These are phyloP conservation scores for Entomophthora muscae DNA, from an alignment of 371 early-diverging fungal genomes.

Conservation along the genomic window DNA sequence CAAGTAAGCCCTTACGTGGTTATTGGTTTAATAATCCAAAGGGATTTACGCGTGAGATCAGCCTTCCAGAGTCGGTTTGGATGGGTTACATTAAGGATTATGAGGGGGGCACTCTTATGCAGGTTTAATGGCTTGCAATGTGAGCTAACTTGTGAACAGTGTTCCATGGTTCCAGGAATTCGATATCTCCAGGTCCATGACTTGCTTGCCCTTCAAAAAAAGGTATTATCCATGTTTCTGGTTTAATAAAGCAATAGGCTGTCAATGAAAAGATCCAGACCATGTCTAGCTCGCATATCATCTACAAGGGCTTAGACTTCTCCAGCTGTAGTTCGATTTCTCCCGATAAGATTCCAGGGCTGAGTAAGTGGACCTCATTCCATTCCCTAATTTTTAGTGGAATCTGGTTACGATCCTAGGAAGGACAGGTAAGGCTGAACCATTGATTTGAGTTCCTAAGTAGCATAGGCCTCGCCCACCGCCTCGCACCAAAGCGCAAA, in stretches of 20 bases:
- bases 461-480: not conserved
- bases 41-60: constrained; percentile 94
- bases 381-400: not conserved
- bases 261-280: constrained; percentile 65
- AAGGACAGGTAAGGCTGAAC: not conserved
- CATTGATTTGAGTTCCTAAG: not conserved
- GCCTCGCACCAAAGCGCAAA: constrained; percentile 1
- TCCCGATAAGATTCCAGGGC: not conserved
- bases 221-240: constrained; percentile 15
- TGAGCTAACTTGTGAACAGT: constrained; percentile 14
- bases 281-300: constrained; percentile 47
- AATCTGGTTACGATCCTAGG: constrained; percentile 5
- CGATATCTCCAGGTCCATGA: constrained; percentile 30
- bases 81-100: constrained; percentile 99
- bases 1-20: constrained; percentile 34
- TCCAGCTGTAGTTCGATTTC: constrained; percentile 27
- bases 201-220: constrained; percentile 42
- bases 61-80: constrained; percentile 85
- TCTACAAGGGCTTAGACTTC: constrained; percentile 55
- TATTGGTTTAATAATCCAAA: constrained; percentile 13
- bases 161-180: constrained; percentile 36
- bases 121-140: constrained; percentile 21
- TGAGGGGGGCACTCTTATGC: constrained; percentile 98
- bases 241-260: constrained; percentile 22
- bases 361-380: not conserved